These are phyloP conservation scores for Toxoplasma gondii DNA, from an alignment of 169 alveolate genomes.

Conservation along the genomic window DNA sequence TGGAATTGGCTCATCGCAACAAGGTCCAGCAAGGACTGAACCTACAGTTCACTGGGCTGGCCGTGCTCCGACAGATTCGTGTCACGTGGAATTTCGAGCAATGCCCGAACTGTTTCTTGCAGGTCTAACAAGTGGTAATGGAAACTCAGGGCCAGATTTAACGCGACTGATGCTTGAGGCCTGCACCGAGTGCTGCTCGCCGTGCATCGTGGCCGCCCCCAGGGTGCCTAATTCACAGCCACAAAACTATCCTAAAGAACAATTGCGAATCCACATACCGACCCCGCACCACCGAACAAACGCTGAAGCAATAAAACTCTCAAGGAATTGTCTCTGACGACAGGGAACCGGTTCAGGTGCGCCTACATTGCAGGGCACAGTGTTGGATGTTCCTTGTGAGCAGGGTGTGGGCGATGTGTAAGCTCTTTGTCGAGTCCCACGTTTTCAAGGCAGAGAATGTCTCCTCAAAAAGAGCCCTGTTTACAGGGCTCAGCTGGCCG, in stretches of 20 bases:
- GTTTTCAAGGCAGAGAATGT: not conserved
- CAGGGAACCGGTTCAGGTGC: not conserved
- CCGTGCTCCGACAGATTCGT: not conserved
- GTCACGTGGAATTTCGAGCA: not conserved
- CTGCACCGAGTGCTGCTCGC: no score
- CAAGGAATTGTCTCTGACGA: no score
- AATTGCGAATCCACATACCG: no score
- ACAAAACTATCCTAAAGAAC: no score
- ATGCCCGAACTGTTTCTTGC: not conserved
- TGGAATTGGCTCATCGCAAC: not conserved
- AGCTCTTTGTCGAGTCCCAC: slow-evolving; percentile 17
- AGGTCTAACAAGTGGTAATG: not conserved
- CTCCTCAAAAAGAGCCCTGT: not conserved
- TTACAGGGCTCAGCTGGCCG: not conserved
- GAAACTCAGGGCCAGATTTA: not conserved
- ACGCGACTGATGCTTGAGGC: no score
- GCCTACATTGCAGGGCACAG: slow-evolving; percentile 19
- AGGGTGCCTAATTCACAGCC: no score
- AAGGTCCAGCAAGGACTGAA: not conserved
- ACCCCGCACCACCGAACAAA: no score
- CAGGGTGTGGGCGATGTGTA: not conserved
- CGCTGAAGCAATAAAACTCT: no score
- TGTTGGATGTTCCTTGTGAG: not conserved
- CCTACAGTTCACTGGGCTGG: not conserved
- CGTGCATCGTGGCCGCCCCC: no score